Conservation (phyloP, 106 monocot species). For the Triglochin maritima region DNA sequence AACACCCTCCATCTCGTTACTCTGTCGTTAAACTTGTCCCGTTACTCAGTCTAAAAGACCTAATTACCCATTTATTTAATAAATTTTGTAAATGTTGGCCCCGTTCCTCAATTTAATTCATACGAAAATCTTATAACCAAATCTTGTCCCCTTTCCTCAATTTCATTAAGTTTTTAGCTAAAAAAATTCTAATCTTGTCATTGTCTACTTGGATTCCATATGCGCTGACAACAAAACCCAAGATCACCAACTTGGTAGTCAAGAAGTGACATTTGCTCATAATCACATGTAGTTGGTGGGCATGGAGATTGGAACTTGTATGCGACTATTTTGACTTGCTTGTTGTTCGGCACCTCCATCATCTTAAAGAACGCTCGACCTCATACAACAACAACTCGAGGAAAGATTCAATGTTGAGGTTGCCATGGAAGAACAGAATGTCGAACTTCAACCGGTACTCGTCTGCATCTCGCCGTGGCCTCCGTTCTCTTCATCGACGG, state of each 20-base stretch:
- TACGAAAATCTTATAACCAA: too few relatives aligned
- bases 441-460: not conserved
- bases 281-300: too few relatives aligned
- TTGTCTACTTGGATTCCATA: not conserved
- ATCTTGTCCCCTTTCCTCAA: too few relatives aligned
- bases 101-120: too few relatives aligned
- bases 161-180: not conserved
- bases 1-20: too few relatives aligned
- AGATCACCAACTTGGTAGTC: too few relatives aligned
- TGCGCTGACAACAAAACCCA: not conserved
- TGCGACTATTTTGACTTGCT: not conserved
- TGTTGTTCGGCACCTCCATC: not conserved
- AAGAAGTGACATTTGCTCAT: too few relatives aligned
- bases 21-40: too few relatives aligned
- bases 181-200: slow-evolving; percentile 1
- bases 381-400: not conserved
- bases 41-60: too few relatives aligned
- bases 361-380: not conserved
- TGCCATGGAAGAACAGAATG: not conserved
- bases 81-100: too few relatives aligned
- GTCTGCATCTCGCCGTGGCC: not conserved
- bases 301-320: not conserved
- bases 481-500: too few relatives aligned
- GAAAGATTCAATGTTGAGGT: not conserved
- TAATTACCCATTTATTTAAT: too few relatives aligned